Evolutionary conservation across 371 early-diverging fungal genomes (phyloP).

Genomic region (Blakeslea trispora): DNA sequence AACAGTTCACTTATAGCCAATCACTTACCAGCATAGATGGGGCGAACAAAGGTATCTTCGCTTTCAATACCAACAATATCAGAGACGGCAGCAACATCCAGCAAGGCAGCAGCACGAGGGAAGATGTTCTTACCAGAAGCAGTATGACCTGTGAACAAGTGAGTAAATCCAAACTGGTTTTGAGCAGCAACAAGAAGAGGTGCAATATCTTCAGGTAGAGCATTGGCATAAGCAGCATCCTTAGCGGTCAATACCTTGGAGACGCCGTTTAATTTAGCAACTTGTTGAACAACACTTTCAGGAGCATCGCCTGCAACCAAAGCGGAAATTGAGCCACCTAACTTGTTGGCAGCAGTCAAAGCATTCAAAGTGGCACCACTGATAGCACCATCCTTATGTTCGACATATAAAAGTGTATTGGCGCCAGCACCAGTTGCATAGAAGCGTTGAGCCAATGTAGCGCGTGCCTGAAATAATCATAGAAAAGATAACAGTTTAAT

Average conservation of each 20-base stretch:
- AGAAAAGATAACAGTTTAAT: not conserved
- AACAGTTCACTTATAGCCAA: not conserved
- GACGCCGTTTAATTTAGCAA: slow-evolving; percentile 75
- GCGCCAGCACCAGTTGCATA: slow-evolving; percentile 63
- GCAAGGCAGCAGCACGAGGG: slow-evolving; percentile 91
- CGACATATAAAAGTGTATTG: slow-evolving; percentile 85
- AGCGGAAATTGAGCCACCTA: slow-evolving; percentile 84
- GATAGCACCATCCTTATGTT: slow-evolving; percentile 82
- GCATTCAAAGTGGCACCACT: slow-evolving; percentile 84
- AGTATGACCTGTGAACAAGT: slow-evolving; percentile 86
- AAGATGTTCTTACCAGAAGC: slow-evolving; percentile 93
- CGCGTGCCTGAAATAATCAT: slow-evolving; percentile 32
- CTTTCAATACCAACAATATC: slow-evolving; percentile 83
- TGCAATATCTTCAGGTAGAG: slow-evolving; percentile 82
- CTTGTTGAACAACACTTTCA: slow-evolving; percentile 69
- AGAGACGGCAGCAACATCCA: slow-evolving; percentile 90
- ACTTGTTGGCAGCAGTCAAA: slow-evolving; percentile 81
- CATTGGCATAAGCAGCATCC: slow-evolving; percentile 77
- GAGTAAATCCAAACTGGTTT: slow-evolving; percentile 76
- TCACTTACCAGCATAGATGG: slow-evolving; percentile 90
- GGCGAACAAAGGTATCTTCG: slow-evolving; percentile 92
- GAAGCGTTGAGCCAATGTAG: slow-evolving; percentile 49
- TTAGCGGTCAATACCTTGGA: slow-evolving; percentile 85
- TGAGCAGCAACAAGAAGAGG: slow-evolving; percentile 76
- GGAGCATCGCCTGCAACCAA: slow-evolving; percentile 85